phyloP scores from a whole-genome alignment of 106 monocot species.

The Chionographis japonica region DNA sequence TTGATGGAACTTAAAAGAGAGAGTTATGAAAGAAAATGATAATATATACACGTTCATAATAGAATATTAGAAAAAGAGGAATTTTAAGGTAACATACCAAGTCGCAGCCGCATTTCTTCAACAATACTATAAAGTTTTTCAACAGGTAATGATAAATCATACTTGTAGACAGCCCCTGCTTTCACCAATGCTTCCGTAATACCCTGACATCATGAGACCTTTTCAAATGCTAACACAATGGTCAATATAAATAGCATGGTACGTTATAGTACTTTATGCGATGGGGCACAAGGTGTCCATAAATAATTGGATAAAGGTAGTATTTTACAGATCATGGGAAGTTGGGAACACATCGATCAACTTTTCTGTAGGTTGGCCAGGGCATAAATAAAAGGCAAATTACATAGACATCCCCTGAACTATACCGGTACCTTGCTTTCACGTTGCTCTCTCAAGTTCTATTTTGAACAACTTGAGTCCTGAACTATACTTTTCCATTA shows the following conservation, averaged over 20 bases:
- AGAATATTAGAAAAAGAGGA: background rate
- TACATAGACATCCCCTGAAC: too few species aligned
- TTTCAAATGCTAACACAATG: background rate
- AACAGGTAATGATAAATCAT: constrained; percentile 89
- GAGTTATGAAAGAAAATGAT: too few species aligned
- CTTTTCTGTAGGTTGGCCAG: too few species aligned
- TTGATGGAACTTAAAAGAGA: too few species aligned
- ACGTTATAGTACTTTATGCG: background rate
- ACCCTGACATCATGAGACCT: constrained; percentile 50
- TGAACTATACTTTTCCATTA: too few species aligned
- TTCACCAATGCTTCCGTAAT: constrained; percentile 80
- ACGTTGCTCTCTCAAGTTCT: too few species aligned
- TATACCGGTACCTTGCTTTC: too few species aligned
- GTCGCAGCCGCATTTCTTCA: constrained; percentile 71
- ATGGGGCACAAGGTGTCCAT: too few species aligned
- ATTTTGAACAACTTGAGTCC: too few species aligned
- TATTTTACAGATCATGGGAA: background rate
- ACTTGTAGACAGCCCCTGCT: constrained; percentile 92
- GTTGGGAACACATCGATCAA: too few species aligned
- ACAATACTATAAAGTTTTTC: constrained; percentile 78
- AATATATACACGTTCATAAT: background rate
- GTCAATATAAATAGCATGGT: background rate
- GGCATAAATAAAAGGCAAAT: too few species aligned
- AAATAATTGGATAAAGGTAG: background rate
- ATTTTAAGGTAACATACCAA: constrained; percentile 38